phyloP scores from a whole-genome alignment of 352 stramenopile species.

The Phytophthora crassamura region DNA sequence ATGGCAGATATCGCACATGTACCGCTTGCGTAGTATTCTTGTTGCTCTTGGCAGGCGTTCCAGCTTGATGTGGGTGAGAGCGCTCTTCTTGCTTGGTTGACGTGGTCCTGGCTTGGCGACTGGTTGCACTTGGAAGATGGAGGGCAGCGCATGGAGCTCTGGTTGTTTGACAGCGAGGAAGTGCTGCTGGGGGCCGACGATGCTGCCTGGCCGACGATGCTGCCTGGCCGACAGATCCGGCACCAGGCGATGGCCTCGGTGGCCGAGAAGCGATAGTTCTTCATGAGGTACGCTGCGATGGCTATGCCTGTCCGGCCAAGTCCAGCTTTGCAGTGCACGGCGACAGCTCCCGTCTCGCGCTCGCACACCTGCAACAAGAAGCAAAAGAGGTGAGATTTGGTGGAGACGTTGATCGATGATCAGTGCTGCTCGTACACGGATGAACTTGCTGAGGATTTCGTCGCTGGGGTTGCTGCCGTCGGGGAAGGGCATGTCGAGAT shows the following conservation, averaged over 20 bases:
- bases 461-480: constrained; percentile 93
- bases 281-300: constrained; percentile 97
- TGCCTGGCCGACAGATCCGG: constrained; percentile 94
- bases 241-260: constrained; percentile 96
- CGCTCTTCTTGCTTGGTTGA: not conserved
- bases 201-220: too few relatives aligned
- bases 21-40: constrained; percentile 51
- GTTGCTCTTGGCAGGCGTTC: too few relatives aligned
- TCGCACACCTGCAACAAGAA: constrained; percentile 47
- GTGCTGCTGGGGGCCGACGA: constrained; percentile 96
- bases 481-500: constrained; percentile 94
- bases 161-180: constrained; percentile 91
- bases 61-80: constrained; percentile 8
- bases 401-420: not conserved
- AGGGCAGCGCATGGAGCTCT: constrained; percentile 46
- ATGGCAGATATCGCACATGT: constrained; percentile 68
- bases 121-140: constrained; percentile 28
- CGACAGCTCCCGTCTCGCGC: constrained; percentile 83
- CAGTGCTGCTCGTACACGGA: constrained; percentile 66
- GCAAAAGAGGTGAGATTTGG: constrained; percentile 1
- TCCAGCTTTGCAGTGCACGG: constrained; percentile 98
- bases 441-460: constrained; percentile 84
- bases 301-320: constrained; percentile 96
- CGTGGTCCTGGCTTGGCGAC: constrained; percentile 6
- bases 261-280: constrained; percentile 94